Evolutionary conservation across 2,329 filamentous ascomycete species (phyloP).

Genomic region (Xylaria sp.): DNA sequence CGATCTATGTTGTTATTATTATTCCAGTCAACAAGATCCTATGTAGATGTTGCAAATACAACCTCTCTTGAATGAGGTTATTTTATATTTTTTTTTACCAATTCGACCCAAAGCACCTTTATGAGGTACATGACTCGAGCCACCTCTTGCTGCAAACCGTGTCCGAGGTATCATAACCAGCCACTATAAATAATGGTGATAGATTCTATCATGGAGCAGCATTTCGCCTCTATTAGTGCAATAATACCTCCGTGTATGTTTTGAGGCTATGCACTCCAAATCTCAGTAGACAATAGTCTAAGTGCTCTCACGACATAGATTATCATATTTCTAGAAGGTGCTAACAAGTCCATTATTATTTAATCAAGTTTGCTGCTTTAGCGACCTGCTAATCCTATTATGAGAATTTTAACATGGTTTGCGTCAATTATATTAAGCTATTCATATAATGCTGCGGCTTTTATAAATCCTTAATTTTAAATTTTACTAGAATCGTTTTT

Average conservation of each 20-base stretch:
- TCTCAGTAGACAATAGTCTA: not conserved
- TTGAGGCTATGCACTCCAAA: not conserved
- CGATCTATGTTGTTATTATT: not conserved
- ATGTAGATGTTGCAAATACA: too few relatives aligned
- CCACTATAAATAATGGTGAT: too few relatives aligned
- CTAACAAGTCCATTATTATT: not conserved
- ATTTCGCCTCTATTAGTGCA: not conserved
- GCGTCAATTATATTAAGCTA: too few relatives aligned
- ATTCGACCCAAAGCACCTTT: too few relatives aligned
- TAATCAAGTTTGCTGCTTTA: not conserved
- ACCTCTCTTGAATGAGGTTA: too few relatives aligned
- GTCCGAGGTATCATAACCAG: too few relatives aligned
- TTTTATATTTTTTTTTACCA: too few relatives aligned
- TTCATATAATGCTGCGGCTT: not conserved
- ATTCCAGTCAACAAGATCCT: too few relatives aligned
- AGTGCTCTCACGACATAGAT: not conserved
- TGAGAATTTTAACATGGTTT: not conserved
- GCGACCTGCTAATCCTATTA: not conserved
- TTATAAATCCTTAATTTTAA: not conserved
- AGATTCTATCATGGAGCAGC: too few relatives aligned
- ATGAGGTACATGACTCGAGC: too few relatives aligned
- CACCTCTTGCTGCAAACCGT: too few relatives aligned
- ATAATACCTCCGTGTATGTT: not conserved
- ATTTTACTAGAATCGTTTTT: conserved; percentile 18
- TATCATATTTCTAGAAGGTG: not conserved